Conservation (phyloP, 23 red algal species). For the Pyropia yezoensis region DNA sequence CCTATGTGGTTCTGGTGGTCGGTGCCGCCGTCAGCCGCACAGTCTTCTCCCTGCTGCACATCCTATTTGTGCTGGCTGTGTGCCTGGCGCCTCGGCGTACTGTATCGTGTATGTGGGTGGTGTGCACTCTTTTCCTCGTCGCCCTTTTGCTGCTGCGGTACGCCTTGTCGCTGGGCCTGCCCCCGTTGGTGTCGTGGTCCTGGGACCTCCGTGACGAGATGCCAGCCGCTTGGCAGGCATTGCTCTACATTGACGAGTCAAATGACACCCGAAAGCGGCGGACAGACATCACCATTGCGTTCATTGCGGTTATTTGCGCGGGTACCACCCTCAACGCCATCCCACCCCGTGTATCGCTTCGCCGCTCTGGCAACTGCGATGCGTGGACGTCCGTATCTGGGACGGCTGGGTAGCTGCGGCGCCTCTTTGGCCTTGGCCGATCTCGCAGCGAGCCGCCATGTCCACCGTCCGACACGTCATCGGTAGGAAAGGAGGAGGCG, state of each 20-base stretch:
- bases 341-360: too few relatives aligned
- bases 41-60: constrained; percentile 17
- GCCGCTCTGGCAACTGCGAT: too few relatives aligned
- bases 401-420: too few relatives aligned
- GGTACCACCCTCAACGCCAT: constrained; percentile 18
- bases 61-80: constrained; percentile 10
- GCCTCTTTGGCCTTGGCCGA: too few relatives aligned
- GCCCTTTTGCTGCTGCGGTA: constrained; percentile 8
- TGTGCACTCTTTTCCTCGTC: constrained; percentile 17
- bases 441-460: too few relatives aligned
- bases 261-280: constrained; percentile 9
- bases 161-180: constrained; percentile 17
- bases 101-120: constrained; percentile 4
- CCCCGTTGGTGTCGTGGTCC: not conserved
- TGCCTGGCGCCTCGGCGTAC: not conserved
- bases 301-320: constrained; percentile 22
- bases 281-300: constrained; percentile 16
- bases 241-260: constrained; percentile 4
- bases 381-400: too few relatives aligned
- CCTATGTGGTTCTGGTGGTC: constrained; percentile 10
- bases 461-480: too few relatives aligned
- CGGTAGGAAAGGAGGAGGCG: too few relatives aligned
- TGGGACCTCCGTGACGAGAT: not conserved
- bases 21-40: constrained; percentile 5
- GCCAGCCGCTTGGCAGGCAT: not conserved